Base-by-base conservation (phyloP, 371 early-diverging fungal genomes). In the Zopfochytrium polystomum region DNA sequence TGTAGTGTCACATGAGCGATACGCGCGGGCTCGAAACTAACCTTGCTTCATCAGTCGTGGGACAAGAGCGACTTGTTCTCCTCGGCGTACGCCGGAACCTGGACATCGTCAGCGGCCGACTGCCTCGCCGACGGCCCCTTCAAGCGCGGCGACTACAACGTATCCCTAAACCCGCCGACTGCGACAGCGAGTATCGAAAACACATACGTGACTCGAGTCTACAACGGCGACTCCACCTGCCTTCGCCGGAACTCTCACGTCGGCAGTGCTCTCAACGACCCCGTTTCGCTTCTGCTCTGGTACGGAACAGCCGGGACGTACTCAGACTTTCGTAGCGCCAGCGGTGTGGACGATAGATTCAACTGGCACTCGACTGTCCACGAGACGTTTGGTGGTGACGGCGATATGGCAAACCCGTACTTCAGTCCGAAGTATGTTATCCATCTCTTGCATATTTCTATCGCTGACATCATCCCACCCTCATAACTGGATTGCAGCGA, bases 401-500 rank as follows among this genome's bases (percentile, higher is more conserved):
- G 54, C 23, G 58, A 65, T 54, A 52, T 65, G 59, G 65, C 33
- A 2, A 65, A 58, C 23, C 20, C 26, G 4, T 5, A 44, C 9
- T 38, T 38, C 18, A 11, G 38, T 11, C 11, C 18, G 38, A 42
- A n/a, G n/a, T n/a, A n/a, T n/a, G n/a, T n/a, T n/a, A n/a, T n/a
- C n/a, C n/a, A n/a, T n/a, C n/a, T 20, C 20, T 42, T 15, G 43
- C 20, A 42, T 42, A 20, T 1, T n/a, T 42, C 43, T 18, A 42
- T 15, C 20, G 15, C 0, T 15, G 1, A 0, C 43, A 42, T 20
- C 20, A 20, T 18, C 1, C 20, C 43, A n/a, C n/a, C 20, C 20
- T 42, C 26, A 29, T 52, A 54, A 27, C n/a, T 45, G 9, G 60
- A 61, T 22, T 57, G 62, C 2, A 66, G 61, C 34, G 66, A 66